Base-by-base conservation (phyloP, 176 grass and related monocot species). In the Phyllostachys edulis region DNA sequence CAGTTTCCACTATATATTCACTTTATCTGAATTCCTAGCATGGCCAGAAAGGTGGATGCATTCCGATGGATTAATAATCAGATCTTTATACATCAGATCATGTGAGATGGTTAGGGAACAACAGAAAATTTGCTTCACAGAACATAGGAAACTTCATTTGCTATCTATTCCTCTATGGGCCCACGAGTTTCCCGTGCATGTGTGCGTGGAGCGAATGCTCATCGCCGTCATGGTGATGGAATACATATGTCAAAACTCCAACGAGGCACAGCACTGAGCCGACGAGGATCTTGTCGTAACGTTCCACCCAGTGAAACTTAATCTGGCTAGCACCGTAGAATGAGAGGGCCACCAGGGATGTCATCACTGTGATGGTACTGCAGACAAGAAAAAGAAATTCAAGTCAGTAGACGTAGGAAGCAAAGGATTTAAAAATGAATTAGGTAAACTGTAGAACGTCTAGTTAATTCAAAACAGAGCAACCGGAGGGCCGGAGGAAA, bases 311-410 rank as follows among this genome's bases (percentile, higher is more conserved):
- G 66, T 98, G 96, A 82, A 98, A 96, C 80, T 95, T 95, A 80
- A 98, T 86, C 59, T 98, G 93, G 88, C 96, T 98, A 26, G 96
- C 96, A 44, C 96, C 96, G 21, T 92, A 95, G 71, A 90, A 98
- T 12, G 96, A 95, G 68, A 98, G 91, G 42, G 96, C 96, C 63
- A 98, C 96, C 68, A 98, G 54, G 63, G 93, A 98, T 21, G 93
- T 98, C 96, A 98, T 98, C 16, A 98, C 96, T n/a, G 96, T 89
- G 69, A 95, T 94, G 5, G 96, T 98, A 77, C 96, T 98, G 91
- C 66, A 90, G 6, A 49, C 85, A 36, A 16, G 79, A 80, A 18
- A 71, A 84, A 29, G 29, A 62, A 13, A 70, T 4, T 7, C 26
- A 63, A 68, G n/a, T 50, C 60, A 59, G 24, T 2, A 42, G 20